phyloP scores from a whole-genome alignment of 257 asterid genomes.

The Rauvolfia tetraphylla region DNA sequence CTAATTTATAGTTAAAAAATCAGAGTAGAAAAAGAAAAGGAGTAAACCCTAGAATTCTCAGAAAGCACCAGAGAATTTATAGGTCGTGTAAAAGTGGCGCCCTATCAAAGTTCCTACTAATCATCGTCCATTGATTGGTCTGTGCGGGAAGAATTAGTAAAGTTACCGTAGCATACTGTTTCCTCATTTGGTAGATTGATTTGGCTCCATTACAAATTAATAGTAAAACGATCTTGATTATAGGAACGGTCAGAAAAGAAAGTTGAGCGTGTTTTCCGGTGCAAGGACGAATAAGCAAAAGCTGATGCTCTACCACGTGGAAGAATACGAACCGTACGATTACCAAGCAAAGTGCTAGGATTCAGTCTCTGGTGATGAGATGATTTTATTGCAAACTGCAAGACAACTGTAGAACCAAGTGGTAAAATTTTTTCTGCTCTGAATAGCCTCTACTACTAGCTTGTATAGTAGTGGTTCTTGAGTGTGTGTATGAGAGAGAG shows the following conservation, averaged over 20 bases:
- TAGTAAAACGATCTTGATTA: slow-evolving; percentile 22
- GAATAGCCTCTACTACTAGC: slow-evolving; percentile 3
- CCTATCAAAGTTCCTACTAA: slow-evolving; percentile 20
- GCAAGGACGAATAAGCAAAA: slow-evolving; percentile 60
- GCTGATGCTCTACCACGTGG: slow-evolving; percentile 60
- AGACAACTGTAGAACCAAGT: slow-evolving; percentile 53
- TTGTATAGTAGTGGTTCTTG: neutral
- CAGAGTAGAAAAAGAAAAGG: neutral
- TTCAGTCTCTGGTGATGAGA: slow-evolving; percentile 23
- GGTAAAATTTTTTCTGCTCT: slow-evolving; percentile 32
- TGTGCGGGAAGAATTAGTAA: slow-evolving; percentile 25
- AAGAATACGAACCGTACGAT: slow-evolving; percentile 2
- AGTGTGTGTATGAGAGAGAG: slow-evolving; percentile 23
- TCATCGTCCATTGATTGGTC: slow-evolving; percentile 41
- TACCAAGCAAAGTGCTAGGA: slow-evolving; percentile 42
- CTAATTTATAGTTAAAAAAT: neutral
- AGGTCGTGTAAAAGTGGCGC: neutral
- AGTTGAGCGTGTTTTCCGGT: slow-evolving; percentile 77
- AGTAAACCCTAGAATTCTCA: neutral
- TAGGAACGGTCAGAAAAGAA: slow-evolving; percentile 22
- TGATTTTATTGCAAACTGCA: slow-evolving; percentile 44
- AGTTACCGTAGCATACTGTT: slow-evolving; percentile 28
- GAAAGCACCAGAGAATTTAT: neutral
- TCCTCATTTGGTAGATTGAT: slow-evolving; percentile 53
- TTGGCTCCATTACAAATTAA: slow-evolving; percentile 25